Base-by-base conservation (phyloP, 1,284 basidiomycete species). In the Tausonia pullulans region DNA sequence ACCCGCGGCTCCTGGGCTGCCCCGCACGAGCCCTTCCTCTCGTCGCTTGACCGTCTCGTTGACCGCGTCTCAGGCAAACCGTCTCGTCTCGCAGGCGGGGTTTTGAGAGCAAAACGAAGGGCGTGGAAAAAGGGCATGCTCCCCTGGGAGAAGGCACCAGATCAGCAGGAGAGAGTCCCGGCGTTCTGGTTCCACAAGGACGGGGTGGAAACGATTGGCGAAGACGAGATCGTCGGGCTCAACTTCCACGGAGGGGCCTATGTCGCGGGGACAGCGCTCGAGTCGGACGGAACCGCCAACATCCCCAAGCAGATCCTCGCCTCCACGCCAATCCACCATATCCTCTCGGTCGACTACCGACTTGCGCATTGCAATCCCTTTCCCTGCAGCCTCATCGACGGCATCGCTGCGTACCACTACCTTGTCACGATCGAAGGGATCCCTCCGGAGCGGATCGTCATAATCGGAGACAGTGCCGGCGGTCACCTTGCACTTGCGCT, bases 401-500 rank as follows among this genome's bases (percentile, higher is more conserved):
- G 81, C 0, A 75, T 86, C 13, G 79, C 83, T 1, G 83, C 81
- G 0, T 86, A 86, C 71, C 76, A 79, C 61, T 83, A 86, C 69
- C 80, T 86, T 9, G 78, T 85, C 48, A 68, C 78, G 58, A 73
- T 70, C 3, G 69, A 81, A 5, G 76, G 78, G 0, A 79, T 83
- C 64, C 73, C 74, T 0, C 77, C 81, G 14, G 77, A 78, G 67
- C 83, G 84, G 69, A 81, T 87, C 61, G 72, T 86, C 45, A 70
- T 88, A 41, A 79, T 81, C 5, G 86, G 86, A 27, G 86, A 88
- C 71, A 83, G 82, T 52, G 85, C 87, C 0, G 87, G 87, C 3
- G 86, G 84, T 0, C 86, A 87, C 71, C 77, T 87, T 3, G 83
- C 82, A 0, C 77, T 87, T 3, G 82, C 83, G 3, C 27, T 27